Evolutionary conservation across 371 early-diverging fungal species (phyloP).

Genomic region (Umbelopsis sp.): DNA sequence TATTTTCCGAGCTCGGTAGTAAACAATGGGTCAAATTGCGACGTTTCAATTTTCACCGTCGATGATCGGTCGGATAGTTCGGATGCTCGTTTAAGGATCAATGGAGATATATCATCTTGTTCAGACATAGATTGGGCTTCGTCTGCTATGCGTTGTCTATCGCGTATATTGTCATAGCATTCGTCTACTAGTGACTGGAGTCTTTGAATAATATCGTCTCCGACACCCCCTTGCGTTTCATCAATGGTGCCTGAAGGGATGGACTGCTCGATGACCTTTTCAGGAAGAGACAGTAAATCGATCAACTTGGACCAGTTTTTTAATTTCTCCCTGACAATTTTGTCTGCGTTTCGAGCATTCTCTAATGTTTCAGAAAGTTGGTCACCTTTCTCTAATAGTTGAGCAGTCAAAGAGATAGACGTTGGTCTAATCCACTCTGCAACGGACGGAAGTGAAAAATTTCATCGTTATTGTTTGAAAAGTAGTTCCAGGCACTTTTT

Average conservation of each 20-base stretch:
- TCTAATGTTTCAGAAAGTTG: slow-evolving; percentile 67
- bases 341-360: slow-evolving; percentile 72
- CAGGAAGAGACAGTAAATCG: slow-evolving; percentile 53
- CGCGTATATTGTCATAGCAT: slow-evolving; percentile 32
- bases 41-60: slow-evolving; percentile 69
- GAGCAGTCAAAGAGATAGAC: slow-evolving; percentile 62
- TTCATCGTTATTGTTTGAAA: no score
- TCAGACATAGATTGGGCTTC: slow-evolving; percentile 59
- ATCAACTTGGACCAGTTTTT: slow-evolving; percentile 67
- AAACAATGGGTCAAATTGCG: slow-evolving; percentile 74
- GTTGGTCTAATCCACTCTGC: slow-evolving; percentile 64
- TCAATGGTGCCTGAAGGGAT: slow-evolving; percentile 25
- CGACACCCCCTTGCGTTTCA: slow-evolving; percentile 27
- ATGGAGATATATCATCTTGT: slow-evolving; percentile 72
- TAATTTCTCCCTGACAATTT: slow-evolving; percentile 64
- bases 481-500: background rate
- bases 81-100: slow-evolving; percentile 39
- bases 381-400: slow-evolving; percentile 61
- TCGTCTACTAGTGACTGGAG: slow-evolving; percentile 26
- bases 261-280: slow-evolving; percentile 3
- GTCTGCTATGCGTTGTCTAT: slow-evolving; percentile 56
- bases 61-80: slow-evolving; percentile 58
- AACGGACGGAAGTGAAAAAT: no score
- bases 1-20: slow-evolving; percentile 67
- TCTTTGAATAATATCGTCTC: slow-evolving; percentile 27